Base-by-base conservation (phyloP, 768 basidiomycete species). In the Exidia glandulosa region DNA sequence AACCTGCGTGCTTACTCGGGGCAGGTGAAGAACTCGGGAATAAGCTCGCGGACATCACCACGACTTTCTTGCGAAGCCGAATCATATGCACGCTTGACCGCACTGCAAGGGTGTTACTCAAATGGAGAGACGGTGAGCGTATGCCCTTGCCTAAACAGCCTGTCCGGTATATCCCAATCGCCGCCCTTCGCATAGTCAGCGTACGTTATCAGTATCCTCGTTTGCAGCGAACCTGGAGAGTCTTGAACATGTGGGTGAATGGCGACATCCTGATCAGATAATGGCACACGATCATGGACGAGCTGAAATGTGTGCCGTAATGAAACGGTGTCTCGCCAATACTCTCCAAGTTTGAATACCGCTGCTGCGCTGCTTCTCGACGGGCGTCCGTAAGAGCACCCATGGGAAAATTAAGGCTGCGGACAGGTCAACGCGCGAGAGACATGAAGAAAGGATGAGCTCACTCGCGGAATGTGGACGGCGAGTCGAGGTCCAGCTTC, bases 211-310 rank as follows among this genome's bases (percentile, higher is more conserved):
- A 19, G 41, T 10, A 19, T 6, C 50, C 74, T 62, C 57, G 80
- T n/a, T n/a, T n/a, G n/a, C n/a, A n/a, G n/a, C n/a, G n/a, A n/a
- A n/a, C 82, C 75, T 85, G 84, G 32, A 96, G 72, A 2, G 89
- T 91, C 73, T 94, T 91, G 78, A 94, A 97, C 87, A 95, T 94
- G 67, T 87, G 85, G 29, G 93, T 94, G 69, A 88, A 97, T 0
- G 94, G 94, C 14, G 87, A 84, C 66, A 94, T 74, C 25, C 94
- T 81, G 59, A 97, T 94, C 65, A 95, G 73, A 74, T 89, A 96
- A 65, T 95, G 93, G 74, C 92, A 94, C 50, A 94, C 90, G 61
- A 93, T 95, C 94, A 96, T 96, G 2, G 92, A 94, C 10, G 92
- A 94, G 68, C 89, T 91, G 67, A 94, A 97, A 69, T 97, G 94